Evolutionary conservation across 1,284 basidiomycete species (phyloP), one percentile per base, ranked within the genome.

Genomic region (Moesziomyces globuligerus): DNA sequence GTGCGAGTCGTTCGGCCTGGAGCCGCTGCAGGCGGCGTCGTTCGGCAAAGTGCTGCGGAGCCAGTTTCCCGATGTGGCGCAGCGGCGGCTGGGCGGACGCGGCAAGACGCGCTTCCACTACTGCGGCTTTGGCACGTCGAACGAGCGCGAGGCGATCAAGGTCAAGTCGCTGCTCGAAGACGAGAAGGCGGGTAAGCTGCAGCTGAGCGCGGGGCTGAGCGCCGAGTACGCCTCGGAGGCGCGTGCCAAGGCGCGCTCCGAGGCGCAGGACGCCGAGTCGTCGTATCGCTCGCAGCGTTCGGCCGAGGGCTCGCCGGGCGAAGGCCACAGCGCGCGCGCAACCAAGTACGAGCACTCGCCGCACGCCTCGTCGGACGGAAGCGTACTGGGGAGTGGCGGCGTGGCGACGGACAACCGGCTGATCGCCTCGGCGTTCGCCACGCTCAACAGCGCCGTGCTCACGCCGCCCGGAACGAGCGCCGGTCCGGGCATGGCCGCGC

Each of bases 61-160:
- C 17, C 69, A 72, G 24, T 72, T 64, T 32, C 69, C 69, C 3
- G 69, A 72, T 26, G 64, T 72, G 1, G 62, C 64, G 4, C 69
- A 72, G 38, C 64, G 69, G 7, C 50, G 69, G 37, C 26, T 72
- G 3, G 69, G 69, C 32, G 69, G 69, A 7, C 58, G 69, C 20
- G 69, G 69, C 15, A 72, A 72, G 47, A 72, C 69, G n/a, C 69
- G 69, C 36, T 72, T 72, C 38, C 69, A 72, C 55, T 72, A 72
- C 40, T 72, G 69, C 46, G 69, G 69, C 18, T 72, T 72, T 25
- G 69, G 69, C 38, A 67, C 69, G 7, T 62, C 69, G 7, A 72
- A 67, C 60, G 64, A 72, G 42, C 62, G 69, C 32, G 69, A 72
- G 34, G 69, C 69, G 13, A 24, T 67, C 58, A 59, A 68, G 46